Conservation (phyloP, 2,329 filamentous ascomycete species). For the Talaromyces atroroseus region DNA sequence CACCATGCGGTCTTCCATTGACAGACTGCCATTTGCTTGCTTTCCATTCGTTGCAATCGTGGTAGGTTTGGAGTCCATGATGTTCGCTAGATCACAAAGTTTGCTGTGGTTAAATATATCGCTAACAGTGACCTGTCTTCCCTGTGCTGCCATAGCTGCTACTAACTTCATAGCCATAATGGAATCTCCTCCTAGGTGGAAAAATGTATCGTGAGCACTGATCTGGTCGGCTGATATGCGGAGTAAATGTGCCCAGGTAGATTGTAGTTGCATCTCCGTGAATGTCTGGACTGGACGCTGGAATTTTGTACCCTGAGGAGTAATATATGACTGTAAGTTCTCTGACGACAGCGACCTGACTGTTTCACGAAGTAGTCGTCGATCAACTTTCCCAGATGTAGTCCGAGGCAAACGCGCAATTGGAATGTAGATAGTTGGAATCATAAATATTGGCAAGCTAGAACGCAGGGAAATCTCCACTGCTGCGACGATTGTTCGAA, state of each 20-base stretch:
- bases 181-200: background rate
- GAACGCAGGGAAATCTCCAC: background rate
- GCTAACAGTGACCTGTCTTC: background rate
- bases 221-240: background rate
- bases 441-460: background rate
- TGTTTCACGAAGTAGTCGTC: background rate
- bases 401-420: background rate
- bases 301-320: background rate
- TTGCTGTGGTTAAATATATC: background rate
- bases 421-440: conserved; percentile 3
- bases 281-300: background rate
- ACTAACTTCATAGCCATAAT: background rate
- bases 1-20: background rate
- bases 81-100: background rate
- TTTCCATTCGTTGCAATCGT: background rate
- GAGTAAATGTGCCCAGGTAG: background rate
- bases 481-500: background rate
- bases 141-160: background rate
- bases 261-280: background rate
- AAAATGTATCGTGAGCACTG: background rate
- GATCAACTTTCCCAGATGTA: background rate
- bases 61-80: background rate
- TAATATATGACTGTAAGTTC: background rate
- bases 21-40: background rate
- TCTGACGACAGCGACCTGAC: background rate